Evolutionary conservation across 2,329 filamentous ascomycete genomes (phyloP), one percentile per base, ranked within the genome.

Genomic region (Sporothrix humicola): DNA sequence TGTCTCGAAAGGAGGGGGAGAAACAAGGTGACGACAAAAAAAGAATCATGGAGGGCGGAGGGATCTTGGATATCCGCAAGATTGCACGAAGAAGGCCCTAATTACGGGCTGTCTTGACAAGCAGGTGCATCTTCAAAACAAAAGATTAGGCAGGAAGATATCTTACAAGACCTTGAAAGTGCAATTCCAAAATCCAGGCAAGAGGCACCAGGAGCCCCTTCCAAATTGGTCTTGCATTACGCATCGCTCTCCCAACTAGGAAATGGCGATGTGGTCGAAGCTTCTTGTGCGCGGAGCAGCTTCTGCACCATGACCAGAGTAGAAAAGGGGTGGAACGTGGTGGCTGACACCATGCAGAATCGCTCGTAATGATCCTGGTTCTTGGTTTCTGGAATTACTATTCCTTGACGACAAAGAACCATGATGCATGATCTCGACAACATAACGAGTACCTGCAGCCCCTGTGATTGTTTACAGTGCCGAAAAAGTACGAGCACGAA

Each of bases 291-390:
- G 59, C 59, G 59, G 37, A 65, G 37, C 59, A 65, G 17, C 31
- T 46, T 46, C 59, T 66, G 42, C 61, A 66, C 20, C 61, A 66
- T 2, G 61, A 66, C 20, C 42, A 46, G 20, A 48, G 12, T 26
- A 48, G 42, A 66, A 66, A 66, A 26, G 61, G 59, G 61, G 61
- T 4, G 31, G 26, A 48, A 46, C 61, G 37, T 26, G 20, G 61
- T 66, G 37, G 37, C 59, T 65, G 59, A 65, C 59, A 44, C n/a
- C n/a, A n/a, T 65, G 59, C 59, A 63, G 59, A 31, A 26, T 66
- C 42, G 61, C 61, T 23, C 42, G 61, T 26, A 66, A 66, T 48
- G 42, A 66, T 66, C 61, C 59, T 44, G 61, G 15, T 26, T 66
- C 61, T 23, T 48, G 61, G 6, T 46, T 48, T 65, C 61, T 48